phyloP scores from a whole-genome alignment of 2,329 filamentous ascomycete species.

The Cordyceps militaris region DNA sequence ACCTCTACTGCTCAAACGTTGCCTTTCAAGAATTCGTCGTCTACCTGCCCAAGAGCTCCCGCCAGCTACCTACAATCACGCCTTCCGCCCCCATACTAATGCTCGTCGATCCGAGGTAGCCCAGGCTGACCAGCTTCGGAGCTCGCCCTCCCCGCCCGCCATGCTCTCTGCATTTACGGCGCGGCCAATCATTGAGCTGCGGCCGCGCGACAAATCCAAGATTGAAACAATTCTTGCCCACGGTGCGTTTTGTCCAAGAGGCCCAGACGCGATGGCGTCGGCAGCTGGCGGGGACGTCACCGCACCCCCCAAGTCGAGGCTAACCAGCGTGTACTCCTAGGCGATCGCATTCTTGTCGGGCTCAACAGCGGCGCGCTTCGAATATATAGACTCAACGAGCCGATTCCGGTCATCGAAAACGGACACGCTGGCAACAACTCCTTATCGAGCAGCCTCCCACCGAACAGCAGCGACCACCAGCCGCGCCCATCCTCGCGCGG shows the following conservation, averaged over 20 bases:
- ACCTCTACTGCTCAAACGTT: not conserved
- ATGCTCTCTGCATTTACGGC: constrained; percentile 99
- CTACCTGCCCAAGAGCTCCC: not conserved
- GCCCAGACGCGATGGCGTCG: not conserved
- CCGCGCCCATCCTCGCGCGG: constrained; percentile 24
- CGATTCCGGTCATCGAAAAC: constrained; percentile 27
- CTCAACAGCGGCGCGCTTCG: constrained; percentile 83
- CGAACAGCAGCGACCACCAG: constrained; percentile 19
- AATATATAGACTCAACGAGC: constrained; percentile 84
- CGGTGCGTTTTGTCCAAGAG: constrained; percentile 47
- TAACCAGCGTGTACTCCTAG: constrained; percentile 31
- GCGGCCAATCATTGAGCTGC: constrained; percentile 94
- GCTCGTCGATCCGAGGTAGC: constrained; percentile 23
- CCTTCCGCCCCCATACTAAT: constrained; percentile 21
- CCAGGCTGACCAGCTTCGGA: constrained; percentile 25
- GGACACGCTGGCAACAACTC: constrained; percentile 20
- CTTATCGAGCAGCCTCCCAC: constrained; percentile 21
- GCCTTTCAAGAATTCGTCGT: not conserved
- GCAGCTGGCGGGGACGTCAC: not conserved
- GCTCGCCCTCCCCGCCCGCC: constrained; percentile 36
- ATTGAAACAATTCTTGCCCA: constrained; percentile 94
- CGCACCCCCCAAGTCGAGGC: not conserved
- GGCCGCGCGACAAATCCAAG: constrained; percentile 88
- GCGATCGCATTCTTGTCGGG: constrained; percentile 86
- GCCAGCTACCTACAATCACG: not conserved